Evolutionary conservation across 441 rosid species (phyloP).

Genomic region (Cnidoscolus chayamansa): DNA sequence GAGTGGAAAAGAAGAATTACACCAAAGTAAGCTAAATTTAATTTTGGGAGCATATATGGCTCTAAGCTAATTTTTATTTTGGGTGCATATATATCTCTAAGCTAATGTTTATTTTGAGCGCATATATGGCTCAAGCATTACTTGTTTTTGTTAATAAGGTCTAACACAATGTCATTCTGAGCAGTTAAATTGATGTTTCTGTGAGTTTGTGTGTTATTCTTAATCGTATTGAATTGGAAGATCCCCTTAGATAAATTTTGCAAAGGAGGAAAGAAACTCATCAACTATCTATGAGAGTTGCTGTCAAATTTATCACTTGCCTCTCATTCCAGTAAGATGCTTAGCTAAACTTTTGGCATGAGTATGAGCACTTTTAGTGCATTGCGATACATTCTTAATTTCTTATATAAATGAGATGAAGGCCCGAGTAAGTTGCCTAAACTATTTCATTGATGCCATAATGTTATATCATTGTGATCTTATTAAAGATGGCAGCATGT

Average conservation of each 20-base stretch:
- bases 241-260: background rate
- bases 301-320: too few species aligned
- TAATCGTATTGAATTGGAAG: background rate
- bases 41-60: background rate
- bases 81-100: background rate
- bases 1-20: constrained; percentile 88
- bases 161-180: background rate
- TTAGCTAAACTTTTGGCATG: too few species aligned
- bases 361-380: too few species aligned
- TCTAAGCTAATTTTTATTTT: constrained; percentile 9
- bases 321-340: too few species aligned
- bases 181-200: background rate
- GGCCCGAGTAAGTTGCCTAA: too few species aligned
- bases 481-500: background rate
- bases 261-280: background rate
- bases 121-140: background rate
- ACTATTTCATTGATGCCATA: background rate
- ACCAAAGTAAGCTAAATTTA: constrained; percentile 58
- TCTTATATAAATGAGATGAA: too few species aligned
- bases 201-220: background rate
- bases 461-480: background rate
- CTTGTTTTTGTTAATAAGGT: background rate
- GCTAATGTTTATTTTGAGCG: constrained; percentile 7
- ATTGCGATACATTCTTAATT: too few species aligned
- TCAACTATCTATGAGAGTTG: background rate